Base-by-base conservation (phyloP, 2,329 filamentous ascomycete genomes). In the Chaetomium globosum region DNA sequence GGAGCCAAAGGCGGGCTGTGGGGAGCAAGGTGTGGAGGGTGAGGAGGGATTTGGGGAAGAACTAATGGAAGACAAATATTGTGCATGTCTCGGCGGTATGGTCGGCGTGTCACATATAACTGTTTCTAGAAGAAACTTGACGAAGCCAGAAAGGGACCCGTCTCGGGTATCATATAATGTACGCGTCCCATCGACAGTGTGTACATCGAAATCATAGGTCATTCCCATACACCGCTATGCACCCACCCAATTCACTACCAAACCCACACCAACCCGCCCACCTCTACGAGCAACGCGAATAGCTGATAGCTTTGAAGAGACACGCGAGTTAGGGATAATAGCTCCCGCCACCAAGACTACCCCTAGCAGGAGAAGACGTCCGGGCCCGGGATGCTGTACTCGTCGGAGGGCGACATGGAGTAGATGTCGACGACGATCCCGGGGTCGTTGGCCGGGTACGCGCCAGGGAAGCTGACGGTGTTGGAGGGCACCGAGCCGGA, bases 11-110 rank as follows among this genome's bases (percentile, higher is more conserved):
- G 68, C 79, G 85, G 63, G 83, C 83, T 4, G 80, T 82, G 12
- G 87, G 87, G 16, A 86, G 85, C 3, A 81, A 81, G 59, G 85
- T 87, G 10, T 89, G 86, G 86, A 82, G 86, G 67, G 87, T 89
- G 12, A 80, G 87, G 64, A 83, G 87, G 69, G 86, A 89, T 74
- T 74, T 89, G 7, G 87, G 87, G 9, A 78, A 79, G 49, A 73
- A 33, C 12, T 65, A 28, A 26, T 43, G 16, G 5, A 43, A 5
- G 39, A 7, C 13, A 7, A 7, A 7, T 6, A 19, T 6, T 19
- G 4, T 43, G 16, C 6, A 7, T n/a, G 39, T 43, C 16, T 43
- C 39, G 39, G 13, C 5, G 39, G 7, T 43, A 43, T 43, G 4
- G 13, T 43, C 39, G 7, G 39, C 4, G 39, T 43, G 16, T 19